phyloP scores from a whole-genome alignment of 1,284 basidiomycete genomes.

The Ceratobasidium sp. region DNA sequence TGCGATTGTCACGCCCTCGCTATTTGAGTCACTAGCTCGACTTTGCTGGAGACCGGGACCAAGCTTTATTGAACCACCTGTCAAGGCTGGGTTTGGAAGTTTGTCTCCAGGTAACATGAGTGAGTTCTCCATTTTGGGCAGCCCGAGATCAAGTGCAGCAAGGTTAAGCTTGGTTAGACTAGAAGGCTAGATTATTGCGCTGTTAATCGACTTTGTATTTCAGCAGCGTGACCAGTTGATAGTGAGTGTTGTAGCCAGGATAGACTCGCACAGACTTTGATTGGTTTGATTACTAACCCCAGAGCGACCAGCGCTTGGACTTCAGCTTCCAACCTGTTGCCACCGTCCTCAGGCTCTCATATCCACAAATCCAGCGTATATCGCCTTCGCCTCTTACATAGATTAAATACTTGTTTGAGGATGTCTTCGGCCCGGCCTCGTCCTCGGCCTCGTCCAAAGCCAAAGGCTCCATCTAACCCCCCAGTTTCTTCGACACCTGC shows the following conservation, averaged over 20 bases:
- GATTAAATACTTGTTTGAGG: no score
- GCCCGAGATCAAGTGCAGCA: background rate
- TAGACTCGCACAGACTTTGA: background rate
- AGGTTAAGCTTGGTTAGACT: no score
- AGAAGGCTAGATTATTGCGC: no score
- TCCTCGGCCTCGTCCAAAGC: slow-evolving; percentile 32
- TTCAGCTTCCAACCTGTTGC: background rate
- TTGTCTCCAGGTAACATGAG: slow-evolving; percentile 69
- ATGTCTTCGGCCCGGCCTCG: slow-evolving; percentile 39
- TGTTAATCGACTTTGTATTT: no score
- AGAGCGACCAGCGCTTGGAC: background rate
- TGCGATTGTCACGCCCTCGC: slow-evolving; percentile 58
- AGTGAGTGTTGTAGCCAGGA: background rate
- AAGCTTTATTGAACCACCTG: slow-evolving; percentile 66
- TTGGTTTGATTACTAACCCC: background rate
- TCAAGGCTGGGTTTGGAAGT: slow-evolving; percentile 71
- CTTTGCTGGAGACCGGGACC: slow-evolving; percentile 75
- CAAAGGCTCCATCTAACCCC: slow-evolving; percentile 26
- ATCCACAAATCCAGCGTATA: background rate
- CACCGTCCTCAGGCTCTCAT: background rate
- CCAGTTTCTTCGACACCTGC: slow-evolving; percentile 22
- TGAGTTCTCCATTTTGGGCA: slow-evolving; percentile 19
- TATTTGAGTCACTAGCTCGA: slow-evolving; percentile 53
- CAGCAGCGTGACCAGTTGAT: no score
- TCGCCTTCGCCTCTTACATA: no score